Base-by-base conservation (phyloP, 768 basidiomycete genomes). In the Mycena belliarum region DNA sequence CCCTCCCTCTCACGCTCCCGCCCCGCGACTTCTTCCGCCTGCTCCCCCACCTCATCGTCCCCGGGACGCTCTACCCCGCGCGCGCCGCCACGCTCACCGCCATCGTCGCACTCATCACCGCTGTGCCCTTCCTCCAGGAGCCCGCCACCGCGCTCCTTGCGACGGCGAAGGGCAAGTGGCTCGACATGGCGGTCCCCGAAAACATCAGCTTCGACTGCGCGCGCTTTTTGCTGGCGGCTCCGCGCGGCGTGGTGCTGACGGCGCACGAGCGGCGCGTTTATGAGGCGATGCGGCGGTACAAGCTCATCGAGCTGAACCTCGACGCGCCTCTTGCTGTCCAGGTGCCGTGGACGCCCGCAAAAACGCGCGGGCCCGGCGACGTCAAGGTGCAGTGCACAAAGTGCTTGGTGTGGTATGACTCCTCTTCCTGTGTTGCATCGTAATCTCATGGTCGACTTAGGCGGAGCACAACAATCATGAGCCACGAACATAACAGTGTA, bases 201-300 rank as follows among this genome's bases (percentile, higher is more conserved):
- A 70, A 69, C 54, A 63, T 70, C 49, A 63, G 63, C 37, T 70
- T 66, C 47, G 68, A 70, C 33, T 69, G 66, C 47, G 69, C 68
- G n/a, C 57, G 61, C n/a, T 52, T 70, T 43, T 50, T 70, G 0
- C 58, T 68, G 28, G 49, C 57, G 4, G 63, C 60, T 6, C 63
- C 66, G 0, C 49, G 37, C 10, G 66, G 63, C 20, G 51, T 62
- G 9, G 68, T 70, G 15, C 52, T 65, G 41, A 66, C 61, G 14
- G 52, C 35, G 18, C 47, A 59, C 16, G 64, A 67, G 52, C 49
- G 44, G 32, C 35, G 42, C 21, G 55, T 63, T 2, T 69, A 69
- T 48, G 60, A 66, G 43, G 63, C 59, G 5, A 70, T 70, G 66
- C 61, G 66, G 41, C 57, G 67, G 33, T 70, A 69, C 45, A 64